Evolutionary conservation across 192 early-diverging fungal genomes (phyloP).

Genomic region (Backusella macrospora): DNA sequence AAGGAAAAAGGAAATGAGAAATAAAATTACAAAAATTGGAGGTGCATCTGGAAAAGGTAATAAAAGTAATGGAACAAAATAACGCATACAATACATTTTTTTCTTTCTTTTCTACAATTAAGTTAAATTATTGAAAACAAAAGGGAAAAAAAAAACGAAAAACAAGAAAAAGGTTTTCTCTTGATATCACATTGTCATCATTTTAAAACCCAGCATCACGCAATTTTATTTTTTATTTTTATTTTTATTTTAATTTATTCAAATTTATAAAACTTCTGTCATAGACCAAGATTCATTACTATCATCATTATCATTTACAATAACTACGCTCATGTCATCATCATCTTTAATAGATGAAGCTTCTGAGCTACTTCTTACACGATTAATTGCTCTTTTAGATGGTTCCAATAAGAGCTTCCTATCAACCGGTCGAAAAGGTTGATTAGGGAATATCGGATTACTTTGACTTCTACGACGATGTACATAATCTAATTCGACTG

Average conservation of each 20-base stretch:
- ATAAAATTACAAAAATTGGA: conserved; percentile 58
- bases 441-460: conserved; percentile 31
- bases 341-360: conserved; percentile 35
- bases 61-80: conserved; percentile 59
- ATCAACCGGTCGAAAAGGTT: conserved; percentile 11
- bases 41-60: conserved; percentile 63
- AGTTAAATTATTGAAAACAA: background rate
- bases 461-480: conserved; percentile 33
- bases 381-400: background rate
- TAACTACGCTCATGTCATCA: conserved; percentile 33
- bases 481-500: conserved; percentile 18
- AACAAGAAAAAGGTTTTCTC: background rate
- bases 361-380: conserved; percentile 27
- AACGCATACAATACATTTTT: conserved; percentile 62
- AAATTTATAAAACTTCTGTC: background rate
- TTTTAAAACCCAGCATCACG: background rate
- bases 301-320: conserved; percentile 23
- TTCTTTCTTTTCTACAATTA: background rate
- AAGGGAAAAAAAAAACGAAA: background rate
- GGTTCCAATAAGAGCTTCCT: conserved; percentile 9
- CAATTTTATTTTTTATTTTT: background rate
- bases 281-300: background rate
- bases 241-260: background rate
- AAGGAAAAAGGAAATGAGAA: conserved; percentile 57
- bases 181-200: background rate